Base-by-base conservation (phyloP, 805 yeast species). In the Nakazawaea wyomingensis region DNA sequence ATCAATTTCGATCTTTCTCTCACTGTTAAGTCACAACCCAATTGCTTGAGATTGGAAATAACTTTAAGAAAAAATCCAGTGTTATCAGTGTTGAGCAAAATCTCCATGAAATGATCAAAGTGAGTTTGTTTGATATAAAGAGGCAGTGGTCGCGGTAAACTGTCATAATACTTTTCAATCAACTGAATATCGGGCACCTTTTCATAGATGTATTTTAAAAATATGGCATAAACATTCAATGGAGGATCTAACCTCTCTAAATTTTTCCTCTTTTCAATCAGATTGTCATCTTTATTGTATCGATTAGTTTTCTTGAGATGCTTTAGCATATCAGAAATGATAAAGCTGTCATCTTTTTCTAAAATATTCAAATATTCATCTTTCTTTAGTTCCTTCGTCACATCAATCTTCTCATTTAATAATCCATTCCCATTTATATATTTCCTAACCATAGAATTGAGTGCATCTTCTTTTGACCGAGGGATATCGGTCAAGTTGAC, bases 101-200 rank as follows among this genome's bases (percentile, higher is more conserved):
- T 17, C 10, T 16, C 14, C 34, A 43, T 37, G 10, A 43, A 28
- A n/a, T 16, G 14, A 22, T 43, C 46, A 31, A 37, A 38, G 32
- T 43, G 42, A 7, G 6, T 24, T 6, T 41, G 42, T 16, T 20
- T 19, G 28, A 43, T 43, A 29, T 37, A 37, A 20, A 33, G 28
- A 14, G 46, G 46, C 13, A 13, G 42, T 9, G 46, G 46, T 11
- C 11, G n/a, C 7, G 46, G 46, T 10, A 43, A 29, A 2, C 13
- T 2, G n/a, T 33, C 7, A 18, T 43, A 43, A 19, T 37, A 38
- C 22, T 36, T 24, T 21, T 33, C 34, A 13, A 43, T 27, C 18
- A 37, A 21, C 4, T 24, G 6, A 9, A 34, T 14, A 18, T 43
- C 42, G n/a, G 42, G 42, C 7, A 4, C 17, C 18, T 5, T 16